phyloP scores from a whole-genome alignment of 2,329 filamentous ascomycete genomes.

The Verticillium nonalfalfae region DNA sequence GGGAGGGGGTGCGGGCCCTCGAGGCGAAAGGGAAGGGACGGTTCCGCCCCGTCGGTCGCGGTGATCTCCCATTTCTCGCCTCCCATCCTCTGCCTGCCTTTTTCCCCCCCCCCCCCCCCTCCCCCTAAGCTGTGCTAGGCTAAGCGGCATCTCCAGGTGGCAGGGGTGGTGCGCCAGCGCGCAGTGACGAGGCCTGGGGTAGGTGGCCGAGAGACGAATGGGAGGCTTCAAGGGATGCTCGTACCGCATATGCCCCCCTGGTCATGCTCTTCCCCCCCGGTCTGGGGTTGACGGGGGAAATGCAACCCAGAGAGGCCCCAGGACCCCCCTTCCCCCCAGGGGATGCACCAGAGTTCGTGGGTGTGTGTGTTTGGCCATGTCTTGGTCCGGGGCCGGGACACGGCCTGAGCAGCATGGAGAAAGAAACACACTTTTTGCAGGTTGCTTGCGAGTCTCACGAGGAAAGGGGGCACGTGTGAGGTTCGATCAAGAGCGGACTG shows the following conservation, averaged over 20 bases:
- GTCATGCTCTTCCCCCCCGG: conserved; percentile 1
- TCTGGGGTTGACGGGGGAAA: conserved; percentile 1
- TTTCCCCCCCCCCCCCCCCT: not conserved
- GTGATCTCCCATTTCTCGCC: not conserved
- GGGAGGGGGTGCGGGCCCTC: not conserved
- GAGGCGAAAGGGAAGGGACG: not conserved
- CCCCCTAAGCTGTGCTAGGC: not conserved
- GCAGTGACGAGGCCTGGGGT: not conserved
- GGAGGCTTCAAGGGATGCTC: not conserved
- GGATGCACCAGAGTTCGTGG: not conserved
- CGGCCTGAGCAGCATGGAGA: not conserved
- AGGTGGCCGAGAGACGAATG: not conserved
- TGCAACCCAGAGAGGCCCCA: not conserved
- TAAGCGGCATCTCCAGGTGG: conserved; percentile 2
- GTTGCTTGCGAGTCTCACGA: not conserved
- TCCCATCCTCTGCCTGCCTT: no score
- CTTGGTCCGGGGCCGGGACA: not conserved
- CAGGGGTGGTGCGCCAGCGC: not conserved
- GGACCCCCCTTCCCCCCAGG: not conserved
- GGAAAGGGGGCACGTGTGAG: not conserved
- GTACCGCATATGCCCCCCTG: not conserved
- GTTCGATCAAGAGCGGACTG: not conserved
- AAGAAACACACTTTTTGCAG: not conserved
- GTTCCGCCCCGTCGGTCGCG: conserved; percentile 1
- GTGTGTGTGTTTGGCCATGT: not conserved